Evolutionary conservation across 345 rosid genomes (phyloP).

Genomic region (Citrus hindsii): DNA sequence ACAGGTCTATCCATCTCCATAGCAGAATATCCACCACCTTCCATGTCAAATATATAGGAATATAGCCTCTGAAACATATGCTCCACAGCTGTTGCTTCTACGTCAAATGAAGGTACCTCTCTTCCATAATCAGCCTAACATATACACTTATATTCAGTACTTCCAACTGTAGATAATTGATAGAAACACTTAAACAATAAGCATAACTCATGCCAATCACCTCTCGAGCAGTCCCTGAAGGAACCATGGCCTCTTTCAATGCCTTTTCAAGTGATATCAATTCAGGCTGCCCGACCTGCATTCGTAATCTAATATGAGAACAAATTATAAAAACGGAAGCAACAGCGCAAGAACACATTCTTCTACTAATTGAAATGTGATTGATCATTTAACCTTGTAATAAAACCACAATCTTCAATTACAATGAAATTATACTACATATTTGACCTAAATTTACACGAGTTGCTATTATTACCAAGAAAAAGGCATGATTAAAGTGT

Average conservation of each 20-base stretch:
- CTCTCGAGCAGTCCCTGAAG: slow-evolving; percentile 90
- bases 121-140: slow-evolving; percentile 83
- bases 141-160: background rate
- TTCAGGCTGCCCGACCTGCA: slow-evolving; percentile 85
- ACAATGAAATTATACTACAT: background rate
- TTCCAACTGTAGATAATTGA: background rate
- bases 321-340: background rate
- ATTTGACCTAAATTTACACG: background rate
- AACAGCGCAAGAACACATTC: background rate
- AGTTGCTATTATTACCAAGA: background rate
- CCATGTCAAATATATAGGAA: slow-evolving; percentile 77
- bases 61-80: slow-evolving; percentile 68
- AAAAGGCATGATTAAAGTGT: background rate
- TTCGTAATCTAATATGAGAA: slow-evolving; percentile 3
- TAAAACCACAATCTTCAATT: background rate
- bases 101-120: slow-evolving; percentile 89
- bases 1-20: slow-evolving; percentile 63
- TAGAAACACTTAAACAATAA: slow-evolving; percentile 1
- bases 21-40: slow-evolving; percentile 45
- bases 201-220: slow-evolving; percentile 31
- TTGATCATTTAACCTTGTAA: background rate
- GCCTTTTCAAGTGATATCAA: slow-evolving; percentile 87
- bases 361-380: background rate
- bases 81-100: slow-evolving; percentile 82
- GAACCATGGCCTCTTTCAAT: slow-evolving; percentile 73